Conservation (phyloP, 2,329 filamentous ascomycete species). For the Talaromyces sp. region DNA sequence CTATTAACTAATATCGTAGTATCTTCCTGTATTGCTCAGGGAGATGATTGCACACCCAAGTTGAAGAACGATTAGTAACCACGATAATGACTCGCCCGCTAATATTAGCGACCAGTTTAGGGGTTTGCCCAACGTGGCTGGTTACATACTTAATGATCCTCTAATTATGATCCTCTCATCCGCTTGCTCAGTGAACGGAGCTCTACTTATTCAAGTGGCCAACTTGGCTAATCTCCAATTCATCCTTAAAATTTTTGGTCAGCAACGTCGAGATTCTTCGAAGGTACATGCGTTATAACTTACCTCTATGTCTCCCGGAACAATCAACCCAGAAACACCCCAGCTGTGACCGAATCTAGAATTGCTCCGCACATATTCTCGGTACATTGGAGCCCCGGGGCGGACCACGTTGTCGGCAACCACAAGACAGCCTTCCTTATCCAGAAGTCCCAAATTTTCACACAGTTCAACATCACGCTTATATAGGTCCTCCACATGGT, state of each 20-base stretch:
- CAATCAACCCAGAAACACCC: neutral
- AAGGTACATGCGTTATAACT: neutral
- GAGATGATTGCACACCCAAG: no score
- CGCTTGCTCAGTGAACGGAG: no score
- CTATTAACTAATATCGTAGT: no score
- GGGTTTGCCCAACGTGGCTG: no score
- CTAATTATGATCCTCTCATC: no score
- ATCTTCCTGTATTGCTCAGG: no score
- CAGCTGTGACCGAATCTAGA: slow-evolving; percentile 1
- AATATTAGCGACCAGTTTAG: no score
- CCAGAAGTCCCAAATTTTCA: slow-evolving; percentile 30
- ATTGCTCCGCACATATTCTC: slow-evolving; percentile 30
- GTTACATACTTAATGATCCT: no score
- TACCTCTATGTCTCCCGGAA: slow-evolving; percentile 2
- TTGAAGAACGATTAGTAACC: no score
- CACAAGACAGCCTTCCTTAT: slow-evolving; percentile 23
- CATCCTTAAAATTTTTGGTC: neutral
- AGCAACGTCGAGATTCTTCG: neutral
- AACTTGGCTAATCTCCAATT: neutral
- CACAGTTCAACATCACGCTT: slow-evolving; percentile 30
- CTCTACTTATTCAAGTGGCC: neutral
- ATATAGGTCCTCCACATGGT: slow-evolving; percentile 35
- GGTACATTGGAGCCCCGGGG: slow-evolving; percentile 39
- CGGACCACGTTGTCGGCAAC: slow-evolving; percentile 38
- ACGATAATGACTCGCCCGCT: no score